Conservation (phyloP, 768 basidiomycete species). For the Lactarius hengduanensis region DNA sequence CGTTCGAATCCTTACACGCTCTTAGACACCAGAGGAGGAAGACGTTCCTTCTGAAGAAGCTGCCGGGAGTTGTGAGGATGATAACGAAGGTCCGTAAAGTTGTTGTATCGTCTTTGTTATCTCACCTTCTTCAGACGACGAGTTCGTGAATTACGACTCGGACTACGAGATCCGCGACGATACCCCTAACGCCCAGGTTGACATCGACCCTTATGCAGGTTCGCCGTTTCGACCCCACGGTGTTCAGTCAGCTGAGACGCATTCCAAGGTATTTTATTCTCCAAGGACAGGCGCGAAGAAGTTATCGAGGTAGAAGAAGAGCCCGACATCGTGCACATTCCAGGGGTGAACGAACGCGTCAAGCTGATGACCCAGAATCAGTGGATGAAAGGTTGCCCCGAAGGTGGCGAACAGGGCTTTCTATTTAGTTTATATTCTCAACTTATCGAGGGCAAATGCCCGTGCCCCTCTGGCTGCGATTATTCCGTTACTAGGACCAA, state of each 20-base stretch:
- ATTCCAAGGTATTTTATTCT: slow-evolving; percentile 82
- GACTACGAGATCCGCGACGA: slow-evolving; percentile 58
- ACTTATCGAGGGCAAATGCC: slow-evolving; percentile 58
- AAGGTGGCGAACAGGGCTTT: slow-evolving; percentile 87
- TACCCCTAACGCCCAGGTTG: slow-evolving; percentile 43
- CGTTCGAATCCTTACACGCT: slow-evolving; percentile 4
- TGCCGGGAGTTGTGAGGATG: slow-evolving; percentile 49
- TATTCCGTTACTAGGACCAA: slow-evolving; percentile 57
- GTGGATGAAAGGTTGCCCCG: slow-evolving; percentile 98
- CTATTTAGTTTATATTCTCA: slow-evolving; percentile 82
- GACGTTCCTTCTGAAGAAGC: slow-evolving; percentile 51
- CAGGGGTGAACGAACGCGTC: slow-evolving; percentile 45
- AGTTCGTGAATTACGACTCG: slow-evolving; percentile 80
- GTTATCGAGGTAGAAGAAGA: slow-evolving; percentile 90
- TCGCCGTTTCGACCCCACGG: slow-evolving; percentile 27
- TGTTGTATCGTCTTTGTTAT: neutral
- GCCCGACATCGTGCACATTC: slow-evolving; percentile 50
- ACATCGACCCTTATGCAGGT: slow-evolving; percentile 91
- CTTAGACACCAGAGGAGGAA: slow-evolving; percentile 60
- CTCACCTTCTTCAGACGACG: slow-evolving; percentile 40
- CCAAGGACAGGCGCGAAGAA: slow-evolving; percentile 88
- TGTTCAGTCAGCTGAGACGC: slow-evolving; percentile 17
- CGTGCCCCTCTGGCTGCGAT: slow-evolving; percentile 78
- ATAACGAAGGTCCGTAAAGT: slow-evolving; percentile 45
- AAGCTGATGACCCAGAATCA: slow-evolving; percentile 83